Percentiles rank a stretch among this genome's conserved stretches.
These are phyloP conservation scores for Platismatia glauca DNA, from an alignment of 495 filamentous ascomycete genomes.

Conservation along the genomic window DNA sequence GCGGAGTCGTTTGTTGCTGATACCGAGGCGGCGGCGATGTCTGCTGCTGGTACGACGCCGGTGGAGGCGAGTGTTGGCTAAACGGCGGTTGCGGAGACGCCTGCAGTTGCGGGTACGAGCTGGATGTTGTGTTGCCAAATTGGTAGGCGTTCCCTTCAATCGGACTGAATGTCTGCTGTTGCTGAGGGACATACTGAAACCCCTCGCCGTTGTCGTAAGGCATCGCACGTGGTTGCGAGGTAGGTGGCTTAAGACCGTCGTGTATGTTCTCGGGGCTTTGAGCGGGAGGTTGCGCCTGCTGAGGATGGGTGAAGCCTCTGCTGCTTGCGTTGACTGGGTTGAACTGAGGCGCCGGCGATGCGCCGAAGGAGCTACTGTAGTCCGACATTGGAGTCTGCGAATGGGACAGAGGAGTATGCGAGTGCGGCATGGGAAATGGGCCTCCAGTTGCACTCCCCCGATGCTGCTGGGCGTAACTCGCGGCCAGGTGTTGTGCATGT, in stretches of 20 bases:
- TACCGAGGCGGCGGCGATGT: constrained; percentile 2
- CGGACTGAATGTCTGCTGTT: constrained; percentile 15
- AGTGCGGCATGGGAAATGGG: background rate
- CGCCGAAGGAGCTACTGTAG: constrained; percentile 11
- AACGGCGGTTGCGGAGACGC: background rate
- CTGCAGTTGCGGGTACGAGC: constrained; percentile 10
- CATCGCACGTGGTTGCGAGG: constrained; percentile 17
- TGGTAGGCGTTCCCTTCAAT: constrained; percentile 8
- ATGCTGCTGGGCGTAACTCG: constrained; percentile 13
- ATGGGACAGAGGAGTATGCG: constrained; percentile 4
- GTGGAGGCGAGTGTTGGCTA: background rate
- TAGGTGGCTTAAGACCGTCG: constrained; percentile 11
- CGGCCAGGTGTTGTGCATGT: constrained; percentile 12
- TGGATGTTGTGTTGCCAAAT: constrained; percentile 5
- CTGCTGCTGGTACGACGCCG: background rate
- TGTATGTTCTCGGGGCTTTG: constrained; percentile 21
- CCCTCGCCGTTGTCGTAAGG: constrained; percentile 12
- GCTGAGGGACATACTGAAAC: constrained; percentile 19
- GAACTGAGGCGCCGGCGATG: constrained; percentile 15
- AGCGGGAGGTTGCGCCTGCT: background rate
- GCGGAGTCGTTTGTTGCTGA: background rate
- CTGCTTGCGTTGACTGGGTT: constrained; percentile 16
- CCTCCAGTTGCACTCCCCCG: background rate
- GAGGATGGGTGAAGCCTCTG: constrained; percentile 6
- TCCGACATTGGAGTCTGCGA: constrained; percentile 13